Evolutionary conservation across 73 alveolate species (phyloP).

Genomic region (Symbiodinium natans): DNA sequence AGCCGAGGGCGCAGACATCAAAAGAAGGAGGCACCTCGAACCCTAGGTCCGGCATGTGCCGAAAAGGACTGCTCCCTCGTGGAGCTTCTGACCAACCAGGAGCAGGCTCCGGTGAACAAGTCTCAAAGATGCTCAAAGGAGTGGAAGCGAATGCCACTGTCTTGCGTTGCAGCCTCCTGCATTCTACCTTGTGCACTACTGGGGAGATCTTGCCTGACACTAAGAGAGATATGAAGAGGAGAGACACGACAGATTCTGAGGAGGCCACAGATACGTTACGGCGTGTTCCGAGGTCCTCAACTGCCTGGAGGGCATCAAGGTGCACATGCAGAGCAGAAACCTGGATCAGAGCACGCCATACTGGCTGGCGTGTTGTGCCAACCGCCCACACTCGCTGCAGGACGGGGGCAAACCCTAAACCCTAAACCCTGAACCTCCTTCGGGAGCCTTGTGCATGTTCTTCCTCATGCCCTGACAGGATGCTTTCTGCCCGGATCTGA

Average conservation of each 20-base stretch:
- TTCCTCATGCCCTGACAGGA: background rate
- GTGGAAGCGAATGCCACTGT: no score
- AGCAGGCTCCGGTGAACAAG: constrained; percentile 31
- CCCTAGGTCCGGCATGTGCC: constrained; percentile 76
- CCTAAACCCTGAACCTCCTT: no score
- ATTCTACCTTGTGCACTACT: constrained; percentile 78
- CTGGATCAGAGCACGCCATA: constrained; percentile 46
- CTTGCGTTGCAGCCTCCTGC: constrained; percentile 60
- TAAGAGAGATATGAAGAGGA: background rate
- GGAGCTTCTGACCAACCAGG: constrained; percentile 61
- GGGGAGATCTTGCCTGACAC: constrained; percentile 47
- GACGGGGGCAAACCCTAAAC: no score
- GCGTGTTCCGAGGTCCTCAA: constrained; percentile 28
- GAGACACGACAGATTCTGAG: background rate
- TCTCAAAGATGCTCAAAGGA: no score
- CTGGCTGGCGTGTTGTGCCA: constrained; percentile 65
- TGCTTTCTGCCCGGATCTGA: constrained; percentile 82
- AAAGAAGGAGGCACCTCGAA: no score
- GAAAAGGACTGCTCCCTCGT: constrained; percentile 78
- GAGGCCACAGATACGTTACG: background rate
- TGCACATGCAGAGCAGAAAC: constrained; percentile 64
- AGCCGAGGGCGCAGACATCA: no score
- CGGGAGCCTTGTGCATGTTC: no score
- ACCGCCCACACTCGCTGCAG: constrained; percentile 90
- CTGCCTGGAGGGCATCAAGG: constrained; percentile 45